Base-by-base conservation (phyloP, 2,329 filamentous ascomycete genomes). In the Colletotrichum phormii region DNA sequence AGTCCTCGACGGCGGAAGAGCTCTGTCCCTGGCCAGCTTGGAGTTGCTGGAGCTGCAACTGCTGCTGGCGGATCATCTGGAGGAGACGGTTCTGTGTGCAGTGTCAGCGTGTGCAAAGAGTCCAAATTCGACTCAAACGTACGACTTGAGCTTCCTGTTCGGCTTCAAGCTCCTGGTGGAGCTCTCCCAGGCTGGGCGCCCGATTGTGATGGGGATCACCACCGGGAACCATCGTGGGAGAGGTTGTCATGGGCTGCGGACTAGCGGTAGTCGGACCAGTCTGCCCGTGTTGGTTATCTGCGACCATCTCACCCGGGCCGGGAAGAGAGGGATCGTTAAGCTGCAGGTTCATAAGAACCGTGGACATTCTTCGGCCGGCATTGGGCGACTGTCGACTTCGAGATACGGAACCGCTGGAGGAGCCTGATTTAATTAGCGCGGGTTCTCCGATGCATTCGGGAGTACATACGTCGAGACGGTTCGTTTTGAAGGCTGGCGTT, bases 121-220 rank as follows among this genome's bases (percentile, higher is more conserved):
- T 54, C 5, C 12, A 3, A 18, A 22, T n/a, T 9, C 18, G 22
- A 33, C 31, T 8, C 22, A 55, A 18, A 82, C 89, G 63, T 84
- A 92, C 91, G 75, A 95, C 93, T 82, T 95, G 93, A 29, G 90
- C 92, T 79, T 95, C 93, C 80, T 95, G 93, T 82, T 95, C 93
- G 65, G 91, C 92, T 81, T 95, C 93, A 1, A 95, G 86, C 81
- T 95, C 92, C 79, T 95, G 93, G 76, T 95, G 93, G 54, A 95
- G 88, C 81, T 95, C 93, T 22, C 93, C 93, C 74, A 95, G 81
- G 79, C 93, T 95, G 2, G 92, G 92, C 0, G 91, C 84, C 61
- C 93, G 87, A 75, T 90, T 89, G 78, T 93, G 92, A 76, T 90
- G 88, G 18, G 90, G 89, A 76, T 91, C 89, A 53, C 68, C 67